Evolutionary conservation across 2,329 filamentous ascomycete genomes (phyloP).

Genomic region (Sporothrix globosa): DNA sequence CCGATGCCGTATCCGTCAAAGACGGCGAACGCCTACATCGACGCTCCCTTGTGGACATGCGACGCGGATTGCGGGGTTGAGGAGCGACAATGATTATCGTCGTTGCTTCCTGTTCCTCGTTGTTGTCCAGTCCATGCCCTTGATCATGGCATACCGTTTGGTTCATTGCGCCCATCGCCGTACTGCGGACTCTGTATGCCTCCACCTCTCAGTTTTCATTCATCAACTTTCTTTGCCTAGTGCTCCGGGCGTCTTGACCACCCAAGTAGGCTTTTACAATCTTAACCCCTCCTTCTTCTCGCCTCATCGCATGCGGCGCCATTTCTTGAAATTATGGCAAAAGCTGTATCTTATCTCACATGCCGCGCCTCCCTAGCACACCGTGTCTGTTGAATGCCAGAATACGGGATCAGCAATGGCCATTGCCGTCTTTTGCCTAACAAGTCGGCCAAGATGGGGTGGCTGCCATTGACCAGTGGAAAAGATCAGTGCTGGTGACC

Average conservation of each 20-base stretch:
- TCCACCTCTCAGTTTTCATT: not conserved
- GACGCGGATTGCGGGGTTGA: not conserved
- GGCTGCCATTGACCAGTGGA: constrained; percentile 17
- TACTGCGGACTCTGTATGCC: not conserved
- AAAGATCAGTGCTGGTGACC: constrained; percentile 4
- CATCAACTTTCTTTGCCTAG: not conserved
- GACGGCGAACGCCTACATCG: not conserved
- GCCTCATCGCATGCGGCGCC: constrained; percentile 12
- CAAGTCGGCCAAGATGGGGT: not conserved
- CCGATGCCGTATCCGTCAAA: not conserved
- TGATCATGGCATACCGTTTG: not conserved
- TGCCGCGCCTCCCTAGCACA: not conserved
- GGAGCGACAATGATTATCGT: not conserved
- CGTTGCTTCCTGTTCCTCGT: not conserved
- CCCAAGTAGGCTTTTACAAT: not conserved
- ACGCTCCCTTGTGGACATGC: not conserved
- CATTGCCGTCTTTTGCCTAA: not conserved
- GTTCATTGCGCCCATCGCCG: not conserved
- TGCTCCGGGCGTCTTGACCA: not conserved
- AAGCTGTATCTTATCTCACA: constrained; percentile 22
- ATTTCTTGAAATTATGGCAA: not conserved
- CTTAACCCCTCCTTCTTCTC: not conserved
- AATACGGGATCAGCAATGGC: not conserved
- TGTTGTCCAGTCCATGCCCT: no score
- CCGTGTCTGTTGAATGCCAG: not conserved